A percentile compares a stretch with the other conserved stretches of the same genome.
Conservation (phyloP, 2,329 filamentous ascomycete species). For the Orbilia quercus region DNA sequence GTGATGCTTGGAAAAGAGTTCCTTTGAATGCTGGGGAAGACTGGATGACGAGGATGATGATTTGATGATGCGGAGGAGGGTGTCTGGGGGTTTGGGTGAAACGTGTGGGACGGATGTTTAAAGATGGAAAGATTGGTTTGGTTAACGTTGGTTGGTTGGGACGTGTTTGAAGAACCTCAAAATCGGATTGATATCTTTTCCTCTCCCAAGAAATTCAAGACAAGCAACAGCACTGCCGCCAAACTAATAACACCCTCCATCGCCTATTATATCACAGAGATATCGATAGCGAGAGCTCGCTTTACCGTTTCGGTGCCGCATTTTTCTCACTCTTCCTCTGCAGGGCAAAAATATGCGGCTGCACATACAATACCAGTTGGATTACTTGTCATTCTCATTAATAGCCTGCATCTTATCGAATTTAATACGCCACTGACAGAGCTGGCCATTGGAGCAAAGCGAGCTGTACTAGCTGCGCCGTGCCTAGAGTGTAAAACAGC, state of each 20-base stretch:
- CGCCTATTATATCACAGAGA: no score
- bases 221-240: not conserved
- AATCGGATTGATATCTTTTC: constrained; percentile 33
- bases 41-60: no score
- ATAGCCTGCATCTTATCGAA: no score
- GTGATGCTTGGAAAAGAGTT: not conserved
- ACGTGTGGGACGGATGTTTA: constrained; percentile 28
- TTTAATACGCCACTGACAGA: no score
- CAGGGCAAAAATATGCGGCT: constrained; percentile 22
- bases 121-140: constrained; percentile 22
- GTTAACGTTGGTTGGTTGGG: constrained; percentile 5
- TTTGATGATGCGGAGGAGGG: no score
- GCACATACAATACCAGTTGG: not conserved
- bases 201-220: no score
- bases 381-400: no score
- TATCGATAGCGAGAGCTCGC: no score
- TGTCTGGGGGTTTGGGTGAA: constrained; percentile 23
- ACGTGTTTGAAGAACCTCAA: constrained; percentile 44
- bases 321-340: not conserved
- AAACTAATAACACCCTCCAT: not conserved
- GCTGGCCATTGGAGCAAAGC: no score
- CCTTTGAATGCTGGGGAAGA: not conserved
- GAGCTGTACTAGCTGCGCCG: no score
- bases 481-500: not conserved
- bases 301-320: not conserved